A percentile compares a stretch with the other conserved stretches of the same genome.
These are phyloP conservation scores for Pleurotus cornucopiae DNA, from an alignment of 768 basidiomycete species.

Conservation along the genomic window DNA sequence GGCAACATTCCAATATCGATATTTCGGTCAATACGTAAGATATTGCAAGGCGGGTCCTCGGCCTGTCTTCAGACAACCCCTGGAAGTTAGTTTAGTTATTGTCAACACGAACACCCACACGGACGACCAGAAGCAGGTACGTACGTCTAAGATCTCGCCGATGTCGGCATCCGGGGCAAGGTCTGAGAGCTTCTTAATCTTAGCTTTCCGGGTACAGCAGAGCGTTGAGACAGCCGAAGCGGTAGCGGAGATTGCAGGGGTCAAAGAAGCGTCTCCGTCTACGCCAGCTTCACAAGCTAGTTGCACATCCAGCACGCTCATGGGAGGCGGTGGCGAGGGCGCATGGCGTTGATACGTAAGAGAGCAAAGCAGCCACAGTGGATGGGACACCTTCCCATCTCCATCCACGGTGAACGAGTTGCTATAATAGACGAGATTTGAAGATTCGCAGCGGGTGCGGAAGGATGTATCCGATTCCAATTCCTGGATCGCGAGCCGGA, in stretches of 20 bases:
- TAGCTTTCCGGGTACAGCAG: constrained; percentile 25
- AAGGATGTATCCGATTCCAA: constrained; percentile 3
- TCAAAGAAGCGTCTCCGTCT: neutral
- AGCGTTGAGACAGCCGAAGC: constrained; percentile 20
- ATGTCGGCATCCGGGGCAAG: constrained; percentile 19
- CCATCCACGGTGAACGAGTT: constrained; percentile 35
- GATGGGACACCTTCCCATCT: constrained; percentile 48
- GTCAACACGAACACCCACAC: neutral
- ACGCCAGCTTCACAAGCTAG: neutral
- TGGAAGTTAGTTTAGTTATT: constrained; percentile 13
- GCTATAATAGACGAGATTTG: neutral
- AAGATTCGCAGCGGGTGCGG: neutral
- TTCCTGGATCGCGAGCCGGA: neutral
- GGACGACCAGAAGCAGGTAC: constrained; percentile 11
- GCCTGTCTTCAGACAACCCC: constrained; percentile 31
- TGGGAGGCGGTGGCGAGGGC: neutral
- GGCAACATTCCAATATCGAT: constrained; percentile 52
- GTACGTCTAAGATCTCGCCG: constrained; percentile 34
- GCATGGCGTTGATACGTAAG: neutral
- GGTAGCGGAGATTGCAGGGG: constrained; percentile 7
- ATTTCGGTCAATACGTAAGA: constrained; percentile 43
- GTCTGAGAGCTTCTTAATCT: constrained; percentile 21
- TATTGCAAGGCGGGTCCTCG: constrained; percentile 41
- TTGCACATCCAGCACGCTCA: neutral
- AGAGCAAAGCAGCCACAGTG: constrained; percentile 42